Conservation (phyloP, 768 basidiomycete species). For the Hemileccinum rubropunctum region DNA sequence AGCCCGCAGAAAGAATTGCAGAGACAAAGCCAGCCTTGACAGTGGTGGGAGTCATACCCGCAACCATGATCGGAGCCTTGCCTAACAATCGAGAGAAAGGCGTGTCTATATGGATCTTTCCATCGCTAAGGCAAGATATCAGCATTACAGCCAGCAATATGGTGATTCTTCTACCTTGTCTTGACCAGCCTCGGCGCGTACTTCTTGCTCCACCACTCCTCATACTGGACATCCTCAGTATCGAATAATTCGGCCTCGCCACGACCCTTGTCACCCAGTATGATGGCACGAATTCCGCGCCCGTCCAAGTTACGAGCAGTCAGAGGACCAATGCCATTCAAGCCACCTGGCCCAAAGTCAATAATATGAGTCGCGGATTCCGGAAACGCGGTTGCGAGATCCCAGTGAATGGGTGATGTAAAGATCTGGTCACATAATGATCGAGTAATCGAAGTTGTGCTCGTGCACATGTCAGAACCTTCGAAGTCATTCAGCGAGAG, state of each 20-base stretch:
- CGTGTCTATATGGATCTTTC: constrained; percentile 89
- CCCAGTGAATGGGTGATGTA: constrained; percentile 90
- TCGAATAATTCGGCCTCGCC: constrained; percentile 86
- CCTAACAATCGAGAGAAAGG: constrained; percentile 94
- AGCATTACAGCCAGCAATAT: neutral
- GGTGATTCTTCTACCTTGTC: constrained; percentile 58
- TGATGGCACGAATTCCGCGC: constrained; percentile 85
- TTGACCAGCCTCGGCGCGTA: constrained; percentile 83
- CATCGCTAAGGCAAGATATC: constrained; percentile 56
- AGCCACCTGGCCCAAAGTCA: constrained; percentile 95
- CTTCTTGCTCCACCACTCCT: constrained; percentile 91
- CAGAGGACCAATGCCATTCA: constrained; percentile 89
- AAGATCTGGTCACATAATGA: constrained; percentile 95
- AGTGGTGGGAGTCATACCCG: constrained; percentile 98
- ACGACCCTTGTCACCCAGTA: constrained; percentile 87
- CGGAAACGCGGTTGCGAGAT: constrained; percentile 85
- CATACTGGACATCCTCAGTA: constrained; percentile 59
- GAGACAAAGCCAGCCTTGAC: constrained; percentile 95
- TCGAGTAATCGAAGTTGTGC: constrained; percentile 71
- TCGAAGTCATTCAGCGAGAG: constrained; percentile 12
- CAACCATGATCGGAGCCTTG: constrained; percentile 99
- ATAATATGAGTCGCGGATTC: constrained; percentile 89
- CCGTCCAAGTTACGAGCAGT: constrained; percentile 91
- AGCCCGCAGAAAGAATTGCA: constrained; percentile 90
- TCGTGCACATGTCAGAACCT: constrained; percentile 83